Conservation (phyloP, 169 alveolate species). For the Cyclospora cayetanensis region DNA sequence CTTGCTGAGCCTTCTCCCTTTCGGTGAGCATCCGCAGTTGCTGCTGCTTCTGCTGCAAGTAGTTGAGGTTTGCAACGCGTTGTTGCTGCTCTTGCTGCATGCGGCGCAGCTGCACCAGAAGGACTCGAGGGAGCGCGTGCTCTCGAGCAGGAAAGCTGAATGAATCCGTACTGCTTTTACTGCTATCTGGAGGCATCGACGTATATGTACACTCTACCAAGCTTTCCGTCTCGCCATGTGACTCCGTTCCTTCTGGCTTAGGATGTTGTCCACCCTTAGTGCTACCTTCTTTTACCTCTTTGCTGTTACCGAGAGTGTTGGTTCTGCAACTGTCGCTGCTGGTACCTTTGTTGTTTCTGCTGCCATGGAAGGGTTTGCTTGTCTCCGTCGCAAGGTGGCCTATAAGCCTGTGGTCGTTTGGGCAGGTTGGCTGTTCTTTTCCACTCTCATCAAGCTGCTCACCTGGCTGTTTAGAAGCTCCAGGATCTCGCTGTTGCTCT, state of each 20-base stretch:
- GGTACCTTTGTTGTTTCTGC: background rate
- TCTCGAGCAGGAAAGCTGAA: background rate
- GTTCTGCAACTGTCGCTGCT: background rate
- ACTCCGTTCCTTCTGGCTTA: background rate
- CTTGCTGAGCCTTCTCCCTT: background rate
- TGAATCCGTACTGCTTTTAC: background rate
- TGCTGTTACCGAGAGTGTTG: too few species aligned
- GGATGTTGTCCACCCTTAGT: too few species aligned
- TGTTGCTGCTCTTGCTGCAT: conserved; percentile 48
- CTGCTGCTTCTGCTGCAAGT: conserved; percentile 61
- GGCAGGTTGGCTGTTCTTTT: too few species aligned
- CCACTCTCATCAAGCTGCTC: too few species aligned
- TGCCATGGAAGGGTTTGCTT: background rate
- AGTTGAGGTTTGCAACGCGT: conserved; percentile 36
- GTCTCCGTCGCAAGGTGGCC: background rate
- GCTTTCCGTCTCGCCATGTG: conserved; percentile 15
- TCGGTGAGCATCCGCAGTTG: conserved; percentile 40
- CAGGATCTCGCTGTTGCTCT: too few species aligned
- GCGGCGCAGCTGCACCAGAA: conserved; percentile 56
- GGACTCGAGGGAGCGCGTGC: conserved; percentile 38
- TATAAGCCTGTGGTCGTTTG: background rate
- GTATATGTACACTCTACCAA: background rate
- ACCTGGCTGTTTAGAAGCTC: too few species aligned
- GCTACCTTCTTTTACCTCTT: too few species aligned
- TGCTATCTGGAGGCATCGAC: conserved; percentile 5